Conservation (phyloP, 805 yeast genomes). For the Candida patagonica region DNA sequence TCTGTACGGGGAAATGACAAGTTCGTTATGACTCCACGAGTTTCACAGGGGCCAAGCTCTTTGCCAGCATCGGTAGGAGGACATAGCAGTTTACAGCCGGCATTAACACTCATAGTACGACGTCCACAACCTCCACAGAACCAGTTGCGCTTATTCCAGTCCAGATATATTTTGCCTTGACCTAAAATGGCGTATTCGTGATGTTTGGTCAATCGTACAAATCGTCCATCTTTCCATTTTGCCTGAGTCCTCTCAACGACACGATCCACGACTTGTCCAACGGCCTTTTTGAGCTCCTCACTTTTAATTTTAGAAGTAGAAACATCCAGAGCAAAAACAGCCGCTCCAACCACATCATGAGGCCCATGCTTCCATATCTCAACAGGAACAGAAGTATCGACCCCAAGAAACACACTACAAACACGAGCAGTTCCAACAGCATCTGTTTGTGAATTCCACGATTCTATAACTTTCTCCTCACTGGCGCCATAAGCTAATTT, state of each 20-base stretch:
- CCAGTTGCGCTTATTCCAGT: constrained; percentile 68
- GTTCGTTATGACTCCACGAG: constrained; percentile 48
- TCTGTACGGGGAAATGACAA: constrained; percentile 89
- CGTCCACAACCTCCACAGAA: constrained; percentile 85
- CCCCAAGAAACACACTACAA: constrained; percentile 39
- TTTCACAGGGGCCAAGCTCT: constrained; percentile 25
- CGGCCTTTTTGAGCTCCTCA: constrained; percentile 18
- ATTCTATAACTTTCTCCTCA: constrained; percentile 23
- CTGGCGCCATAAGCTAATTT: constrained; percentile 5
- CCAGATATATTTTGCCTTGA: constrained; percentile 75
- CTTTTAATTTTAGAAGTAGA: constrained; percentile 11
- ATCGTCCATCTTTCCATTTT: constrained; percentile 3
- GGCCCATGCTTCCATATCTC: not conserved
- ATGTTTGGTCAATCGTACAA: constrained; percentile 2
- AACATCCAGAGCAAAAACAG: constrained; percentile 33
- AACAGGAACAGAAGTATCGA: constrained; percentile 28
- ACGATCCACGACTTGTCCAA: constrained; percentile 12
- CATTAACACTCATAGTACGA: constrained; percentile 31
- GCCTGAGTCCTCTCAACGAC: constrained; percentile 9
- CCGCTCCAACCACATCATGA: constrained; percentile 25
- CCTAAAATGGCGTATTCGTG: constrained; percentile 53
- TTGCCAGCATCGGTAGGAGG: constrained; percentile 26
- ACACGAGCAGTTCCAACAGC: constrained; percentile 19
- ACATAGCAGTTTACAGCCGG: constrained; percentile 32
- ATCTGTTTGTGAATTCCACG: constrained; percentile 30